phyloP scores from a whole-genome alignment of 2,329 filamentous ascomycete genomes.

The Aspergillus ochraceoroseus region DNA sequence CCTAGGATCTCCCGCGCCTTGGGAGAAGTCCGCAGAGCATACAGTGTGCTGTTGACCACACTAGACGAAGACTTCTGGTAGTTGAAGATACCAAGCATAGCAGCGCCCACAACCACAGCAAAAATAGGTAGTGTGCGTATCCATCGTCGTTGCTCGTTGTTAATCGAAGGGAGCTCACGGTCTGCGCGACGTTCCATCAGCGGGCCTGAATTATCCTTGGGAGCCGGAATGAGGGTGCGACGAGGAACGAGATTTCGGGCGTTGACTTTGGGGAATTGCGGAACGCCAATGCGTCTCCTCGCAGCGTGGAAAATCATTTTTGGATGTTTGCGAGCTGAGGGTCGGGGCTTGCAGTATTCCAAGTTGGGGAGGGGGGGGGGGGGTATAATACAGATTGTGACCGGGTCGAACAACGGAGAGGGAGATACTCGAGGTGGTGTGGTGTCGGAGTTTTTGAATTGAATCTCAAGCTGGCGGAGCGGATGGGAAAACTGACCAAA shows the following conservation, averaged over 20 bases:
- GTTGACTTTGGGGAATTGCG: conserved; percentile 14
- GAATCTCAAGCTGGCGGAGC: conserved; percentile 7
- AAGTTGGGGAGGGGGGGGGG: too few relatives aligned
- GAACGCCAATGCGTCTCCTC: conserved; percentile 20
- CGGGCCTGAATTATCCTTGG: conserved; percentile 48
- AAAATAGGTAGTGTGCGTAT: conserved; percentile 75
- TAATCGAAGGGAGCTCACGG: conserved; percentile 48
- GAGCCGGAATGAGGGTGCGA: conserved; percentile 49
- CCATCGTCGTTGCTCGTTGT: conserved; percentile 54
- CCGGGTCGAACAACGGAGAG: too few relatives aligned
- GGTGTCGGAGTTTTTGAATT: background rate
- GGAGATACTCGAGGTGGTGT: too few relatives aligned
- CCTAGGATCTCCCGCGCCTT: conserved; percentile 72
- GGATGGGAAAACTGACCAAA: conserved; percentile 13
- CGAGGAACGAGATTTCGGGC: conserved; percentile 22
- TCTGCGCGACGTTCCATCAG: conserved; percentile 51
- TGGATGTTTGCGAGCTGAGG: background rate
- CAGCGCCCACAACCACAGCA: conserved; percentile 62
- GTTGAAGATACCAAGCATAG: conserved; percentile 90
- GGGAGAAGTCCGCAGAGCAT: conserved; percentile 77
- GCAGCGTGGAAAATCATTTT: conserved; percentile 19
- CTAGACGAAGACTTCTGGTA: conserved; percentile 93
- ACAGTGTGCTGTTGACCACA: conserved; percentile 81
- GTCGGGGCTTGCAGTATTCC: background rate
- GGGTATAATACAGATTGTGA: too few relatives aligned